Base-by-base conservation (phyloP, 2,329 filamentous ascomycete species). In the Penicillium hordei region DNA sequence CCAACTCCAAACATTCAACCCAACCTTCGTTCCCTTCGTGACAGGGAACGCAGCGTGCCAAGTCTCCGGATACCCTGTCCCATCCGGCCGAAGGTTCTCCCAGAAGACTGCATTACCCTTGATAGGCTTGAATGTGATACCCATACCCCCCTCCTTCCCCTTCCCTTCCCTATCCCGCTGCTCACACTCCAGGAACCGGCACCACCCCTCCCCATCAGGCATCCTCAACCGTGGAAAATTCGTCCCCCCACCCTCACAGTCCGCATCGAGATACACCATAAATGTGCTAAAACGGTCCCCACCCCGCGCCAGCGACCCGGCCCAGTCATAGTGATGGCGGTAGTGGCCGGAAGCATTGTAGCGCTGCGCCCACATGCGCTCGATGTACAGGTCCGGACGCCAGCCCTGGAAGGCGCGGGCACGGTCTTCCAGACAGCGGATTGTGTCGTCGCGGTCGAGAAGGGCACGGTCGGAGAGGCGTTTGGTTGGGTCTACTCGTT, bases 1-100 rank as follows among this genome's bases (percentile, higher is more conserved):
- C 83, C 83, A 86, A 70, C 81, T 86, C 85, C 85, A 87, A 60
- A 87, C 85, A 72, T 87, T 87, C 71, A 87, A 70, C 0, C 84
- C 85, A 56, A 86, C 78, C 74, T 87, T 87, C 38, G 73, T 76
- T 2, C 85, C 85, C 40, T 70, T 75, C 48, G 72, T 71, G 0
- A 87, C 84, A 9, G 84, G 83, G 66, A 86, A 74, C 5, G 83
- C 84, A 43, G 83, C 83, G 77, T 87, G 85, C 77, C 84, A 84
- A 33, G 82, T 84, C 71, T 86, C 83, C 57, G 78, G 75, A 65
- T 83, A 84, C 13, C 83, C 83, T 23, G 72, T 76, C 2, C 84
- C 84, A 70, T 86, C 82, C 0, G 73, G 60, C 39, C 80, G 74
- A 56, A 86, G 75, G 69, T 87, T 87, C 72, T 83, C 81, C 85